A percentile compares a stretch with the other conserved stretches of the same genome.
Evolutionary conservation across 176 grass and related monocot species (phyloP).

Genomic region (Oryza australiensis): DNA sequence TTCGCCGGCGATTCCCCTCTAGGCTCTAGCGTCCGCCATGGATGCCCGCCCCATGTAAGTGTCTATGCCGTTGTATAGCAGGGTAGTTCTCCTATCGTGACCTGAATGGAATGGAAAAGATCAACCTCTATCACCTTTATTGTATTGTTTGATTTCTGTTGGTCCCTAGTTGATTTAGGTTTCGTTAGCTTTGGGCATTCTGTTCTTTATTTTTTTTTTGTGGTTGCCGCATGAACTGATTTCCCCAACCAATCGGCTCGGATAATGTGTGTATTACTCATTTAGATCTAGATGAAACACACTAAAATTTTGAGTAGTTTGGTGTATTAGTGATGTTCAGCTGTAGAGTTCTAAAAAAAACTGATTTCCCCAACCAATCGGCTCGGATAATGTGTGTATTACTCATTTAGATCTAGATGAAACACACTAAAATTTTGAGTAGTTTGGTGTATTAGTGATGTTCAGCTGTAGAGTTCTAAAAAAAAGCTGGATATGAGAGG

Average conservation of each 20-base stretch:
- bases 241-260: background rate
- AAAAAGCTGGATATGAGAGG: too few species aligned
- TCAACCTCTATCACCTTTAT: background rate
- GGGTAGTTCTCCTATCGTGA: too few species aligned
- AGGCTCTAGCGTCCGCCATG: background rate
- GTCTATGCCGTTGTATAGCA: background rate
- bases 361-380: background rate
- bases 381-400: background rate
- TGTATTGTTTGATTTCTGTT: background rate
- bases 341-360: too few species aligned
- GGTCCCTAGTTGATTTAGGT: background rate
- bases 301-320: background rate
- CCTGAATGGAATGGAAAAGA: too few species aligned
- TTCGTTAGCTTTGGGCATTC: background rate
- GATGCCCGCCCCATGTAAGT: background rate
- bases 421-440: background rate
- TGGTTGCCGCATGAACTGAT: background rate
- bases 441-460: background rate
- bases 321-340: too few species aligned
- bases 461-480: too few species aligned
- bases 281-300: background rate
- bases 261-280: background rate
- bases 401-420: background rate
- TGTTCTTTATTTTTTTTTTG: background rate
- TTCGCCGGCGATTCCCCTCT: too few species aligned